A percentile compares a stretch with the other conserved stretches of the same genome.
phyloP scores from a whole-genome alignment of 148 eudicot species.

The Drosera capensis region DNA sequence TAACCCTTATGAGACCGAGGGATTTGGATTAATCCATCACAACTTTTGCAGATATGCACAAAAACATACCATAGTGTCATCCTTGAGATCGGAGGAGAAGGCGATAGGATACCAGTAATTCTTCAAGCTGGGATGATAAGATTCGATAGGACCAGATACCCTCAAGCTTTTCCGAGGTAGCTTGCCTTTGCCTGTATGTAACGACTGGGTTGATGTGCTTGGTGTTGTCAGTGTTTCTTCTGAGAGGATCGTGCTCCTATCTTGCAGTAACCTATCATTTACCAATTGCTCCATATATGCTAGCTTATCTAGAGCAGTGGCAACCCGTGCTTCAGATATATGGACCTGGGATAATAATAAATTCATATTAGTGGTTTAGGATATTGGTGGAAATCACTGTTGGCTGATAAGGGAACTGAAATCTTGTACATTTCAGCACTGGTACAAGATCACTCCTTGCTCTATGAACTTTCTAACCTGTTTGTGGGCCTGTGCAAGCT shows the following conservation, averaged over 20 bases:
- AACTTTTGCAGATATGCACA: no score
- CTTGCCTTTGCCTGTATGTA: conserved; percentile 25
- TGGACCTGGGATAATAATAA: no score
- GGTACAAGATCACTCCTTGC: no score
- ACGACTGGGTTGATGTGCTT: conserved; percentile 35
- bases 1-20: no score
- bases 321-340: conserved; percentile 86
- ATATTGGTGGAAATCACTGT: no score
- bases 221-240: conserved; percentile 24
- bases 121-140: conserved; percentile 56
- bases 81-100: conserved; percentile 68
- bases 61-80: conserved; percentile 72
- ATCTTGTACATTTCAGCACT: no score
- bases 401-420: no score
- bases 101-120: conserved; percentile 96
- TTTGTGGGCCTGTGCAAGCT: conserved; percentile 74
- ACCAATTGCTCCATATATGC: conserved; percentile 88
- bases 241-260: conserved; percentile 27
- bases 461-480: conserved; percentile 33
- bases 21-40: no score
- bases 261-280: conserved; percentile 74
- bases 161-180: conserved; percentile 35
- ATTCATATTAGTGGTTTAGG: conserved; percentile 8
- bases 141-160: conserved; percentile 78
- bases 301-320: conserved; percentile 74